These are phyloP conservation scores for Przewalskia tangutica DNA, from an alignment of 257 asterid species.

Conservation along the genomic window DNA sequence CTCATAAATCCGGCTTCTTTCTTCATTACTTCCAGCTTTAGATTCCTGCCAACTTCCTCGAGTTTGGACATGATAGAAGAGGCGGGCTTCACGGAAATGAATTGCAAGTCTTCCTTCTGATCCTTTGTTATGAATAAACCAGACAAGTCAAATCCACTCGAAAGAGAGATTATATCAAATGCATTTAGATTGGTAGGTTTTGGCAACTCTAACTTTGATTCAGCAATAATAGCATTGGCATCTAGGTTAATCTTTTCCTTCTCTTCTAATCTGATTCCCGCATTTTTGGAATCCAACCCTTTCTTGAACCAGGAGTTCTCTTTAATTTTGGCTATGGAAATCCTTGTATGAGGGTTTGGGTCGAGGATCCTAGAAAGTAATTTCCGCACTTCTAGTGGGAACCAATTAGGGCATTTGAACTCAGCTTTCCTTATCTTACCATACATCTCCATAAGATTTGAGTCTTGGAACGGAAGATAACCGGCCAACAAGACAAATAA, in stretches of 20 bases:
- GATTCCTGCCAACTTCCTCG: slow-evolving; percentile 35
- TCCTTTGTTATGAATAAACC: slow-evolving; percentile 58
- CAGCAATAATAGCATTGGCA: not conserved
- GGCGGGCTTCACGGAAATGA: slow-evolving; percentile 37
- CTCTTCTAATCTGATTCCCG: not conserved
- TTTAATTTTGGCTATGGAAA: slow-evolving; percentile 49
- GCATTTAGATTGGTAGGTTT: slow-evolving; percentile 50
- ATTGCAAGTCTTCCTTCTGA: slow-evolving; percentile 56
- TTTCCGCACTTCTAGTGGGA: slow-evolving; percentile 41
- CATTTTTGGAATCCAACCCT: slow-evolving; percentile 19
- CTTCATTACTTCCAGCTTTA: slow-evolving; percentile 28
- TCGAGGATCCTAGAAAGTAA: slow-evolving; percentile 54
- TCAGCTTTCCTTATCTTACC: slow-evolving; percentile 45
- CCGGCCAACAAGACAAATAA: slow-evolving; percentile 63
- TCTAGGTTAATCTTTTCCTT: not conserved
- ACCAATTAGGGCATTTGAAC: slow-evolving; percentile 57
- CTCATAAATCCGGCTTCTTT: slow-evolving; percentile 26
- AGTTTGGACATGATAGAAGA: slow-evolving; percentile 39
- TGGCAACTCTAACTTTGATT: slow-evolving; percentile 15
- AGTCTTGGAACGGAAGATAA: slow-evolving; percentile 53
- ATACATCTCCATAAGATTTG: slow-evolving; percentile 64
- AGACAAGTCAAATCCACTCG: slow-evolving; percentile 70
- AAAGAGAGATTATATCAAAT: slow-evolving; percentile 74
- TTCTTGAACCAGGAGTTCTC: slow-evolving; percentile 56
- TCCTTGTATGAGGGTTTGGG: slow-evolving; percentile 59